These are phyloP conservation scores for Rhododendron molle DNA, from an alignment of 148 eudicot genomes.

Conservation along the genomic window DNA sequence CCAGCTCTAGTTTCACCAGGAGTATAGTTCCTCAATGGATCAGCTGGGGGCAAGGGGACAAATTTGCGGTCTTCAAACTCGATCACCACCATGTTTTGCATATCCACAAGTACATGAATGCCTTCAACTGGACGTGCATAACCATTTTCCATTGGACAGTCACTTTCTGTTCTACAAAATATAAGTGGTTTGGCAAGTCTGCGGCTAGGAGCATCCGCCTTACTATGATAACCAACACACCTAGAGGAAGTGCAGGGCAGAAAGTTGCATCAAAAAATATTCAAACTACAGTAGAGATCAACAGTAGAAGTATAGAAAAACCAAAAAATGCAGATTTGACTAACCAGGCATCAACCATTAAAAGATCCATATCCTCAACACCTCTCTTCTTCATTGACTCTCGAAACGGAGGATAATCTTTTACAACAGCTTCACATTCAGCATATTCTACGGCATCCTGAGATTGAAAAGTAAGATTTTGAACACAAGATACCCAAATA, in stretches of 20 bases:
- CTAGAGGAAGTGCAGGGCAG: constrained; percentile 31
- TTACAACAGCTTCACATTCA: constrained; percentile 97
- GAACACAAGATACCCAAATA: not conserved
- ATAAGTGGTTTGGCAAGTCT: constrained; percentile 95
- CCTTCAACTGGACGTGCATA: constrained; percentile 99
- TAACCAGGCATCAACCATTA: constrained; percentile 96
- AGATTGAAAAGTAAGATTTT: constrained; percentile 11
- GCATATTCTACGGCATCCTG: constrained; percentile 97
- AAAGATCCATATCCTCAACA: constrained; percentile 95
- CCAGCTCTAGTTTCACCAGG: constrained; percentile 96
- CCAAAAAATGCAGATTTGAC: constrained; percentile 16
- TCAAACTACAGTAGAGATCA: not conserved
- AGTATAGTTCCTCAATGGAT: constrained; percentile 94
- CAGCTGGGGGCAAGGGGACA: constrained; percentile 95
- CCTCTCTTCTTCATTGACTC: constrained; percentile 98
- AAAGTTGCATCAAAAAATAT: not conserved
- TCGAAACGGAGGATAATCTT: constrained; percentile 75
- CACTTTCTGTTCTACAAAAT: constrained; percentile 94
- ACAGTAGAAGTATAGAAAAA: not conserved
- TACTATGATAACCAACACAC: constrained; percentile 90
- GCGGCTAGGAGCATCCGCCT: constrained; percentile 85
- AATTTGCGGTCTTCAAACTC: constrained; percentile 96
- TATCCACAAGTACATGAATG: constrained; percentile 86
- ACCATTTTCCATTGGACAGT: constrained; percentile 98
- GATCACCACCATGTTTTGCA: constrained; percentile 92